A percentile compares a stretch with the other conserved stretches of the same genome.
Conservation (phyloP, 164 flowering plant genomes). For the Aristolochia californica region DNA sequence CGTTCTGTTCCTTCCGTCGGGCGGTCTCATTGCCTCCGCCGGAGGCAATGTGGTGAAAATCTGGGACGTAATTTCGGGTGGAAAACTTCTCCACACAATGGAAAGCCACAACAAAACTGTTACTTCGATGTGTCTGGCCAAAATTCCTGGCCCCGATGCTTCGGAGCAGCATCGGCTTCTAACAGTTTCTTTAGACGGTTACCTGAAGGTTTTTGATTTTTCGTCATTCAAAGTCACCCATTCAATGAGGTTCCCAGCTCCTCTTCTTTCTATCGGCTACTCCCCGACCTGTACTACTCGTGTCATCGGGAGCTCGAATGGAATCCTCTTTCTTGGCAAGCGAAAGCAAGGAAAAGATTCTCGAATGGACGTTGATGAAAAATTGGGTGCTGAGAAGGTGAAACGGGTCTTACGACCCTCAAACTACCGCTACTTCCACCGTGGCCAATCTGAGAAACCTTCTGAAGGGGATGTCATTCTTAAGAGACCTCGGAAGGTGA, state of each 20-base stretch:
- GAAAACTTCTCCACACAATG: conserved; percentile 53
- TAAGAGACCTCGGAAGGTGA: conserved; percentile 47
- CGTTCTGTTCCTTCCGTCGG: conserved; percentile 69
- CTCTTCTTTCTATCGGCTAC: conserved; percentile 60
- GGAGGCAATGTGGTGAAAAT: conserved; percentile 83
- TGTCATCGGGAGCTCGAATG: conserved; percentile 76
- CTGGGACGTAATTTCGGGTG: conserved; percentile 91
- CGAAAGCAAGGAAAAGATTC: conserved; percentile 15
- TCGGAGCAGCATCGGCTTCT: conserved; percentile 43
- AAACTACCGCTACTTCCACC: conserved; percentile 51
- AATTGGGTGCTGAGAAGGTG: conserved; percentile 14
- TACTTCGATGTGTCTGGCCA: conserved; percentile 69
- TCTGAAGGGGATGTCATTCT: conserved; percentile 53
- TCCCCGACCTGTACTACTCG: conserved; percentile 60
- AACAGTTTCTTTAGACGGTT: conserved; percentile 85
- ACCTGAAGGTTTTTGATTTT: conserved; percentile 84
- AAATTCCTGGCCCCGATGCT: conserved; percentile 27
- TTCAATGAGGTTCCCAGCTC: conserved; percentile 72
- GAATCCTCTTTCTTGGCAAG: conserved; percentile 57
- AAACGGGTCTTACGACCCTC: conserved; percentile 46
- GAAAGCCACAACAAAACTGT: conserved; percentile 92
- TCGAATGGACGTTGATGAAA: conserved; percentile 15
- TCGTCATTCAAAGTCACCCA: conserved; percentile 51
- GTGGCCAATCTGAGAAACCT: conserved; percentile 76
- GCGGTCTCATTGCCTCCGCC: conserved; percentile 73